Base-by-base conservation (phyloP, 176 grass and related monocot genomes). In the Carex littledalei region DNA sequence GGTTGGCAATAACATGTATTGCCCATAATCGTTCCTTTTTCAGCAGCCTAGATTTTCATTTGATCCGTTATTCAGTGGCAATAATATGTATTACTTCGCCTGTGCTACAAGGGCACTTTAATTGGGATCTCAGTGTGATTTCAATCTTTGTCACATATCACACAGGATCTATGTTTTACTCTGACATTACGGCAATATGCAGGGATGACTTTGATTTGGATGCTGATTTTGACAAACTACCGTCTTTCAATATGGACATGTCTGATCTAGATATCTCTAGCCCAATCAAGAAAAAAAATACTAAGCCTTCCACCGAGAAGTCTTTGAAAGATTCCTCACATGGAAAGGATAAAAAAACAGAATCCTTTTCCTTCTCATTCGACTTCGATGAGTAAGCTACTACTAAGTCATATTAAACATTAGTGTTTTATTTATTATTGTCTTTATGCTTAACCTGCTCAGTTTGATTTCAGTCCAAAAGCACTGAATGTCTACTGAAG, bases 201-300 rank as follows among this genome's bases (percentile, higher is more conserved):
- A 98, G 95, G 55, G 93, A 95, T 89, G 95, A 98, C 88, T 98
- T 98, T 52, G 91, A 87, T 82, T 84, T 98, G 87, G 89, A 92
- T 90, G 89, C 86, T 81, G 90, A 85, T 56, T 98, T 98, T 91
- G 93, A 82, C 86, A 98, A 98, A 67, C 78, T 98, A 56, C 67
- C 93, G 67, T 92, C 89, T 55, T 93, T 98, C 81, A 89, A 86
- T 85, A 93, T 97, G 91, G 91, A 91, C 70, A 91, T 98, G 82
- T 78, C 95, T 84, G 92, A 92, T 90, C 73, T 98, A 47, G 91
- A 92, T 88, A 95, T 98, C 81, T 93, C 95, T 54, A 88, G 90
- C 41, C 91, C 91, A 84, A 15, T 88, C 20, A 98, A 98, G 71
- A 98, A 94, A 85, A 91, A 89, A 53, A 67, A 86, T 93, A 83